Percentiles rank a stretch among this genome's conserved stretches.
These are phyloP conservation scores for Quercus suber DNA, from an alignment of 306 rosid species.

Conservation along the genomic window DNA sequence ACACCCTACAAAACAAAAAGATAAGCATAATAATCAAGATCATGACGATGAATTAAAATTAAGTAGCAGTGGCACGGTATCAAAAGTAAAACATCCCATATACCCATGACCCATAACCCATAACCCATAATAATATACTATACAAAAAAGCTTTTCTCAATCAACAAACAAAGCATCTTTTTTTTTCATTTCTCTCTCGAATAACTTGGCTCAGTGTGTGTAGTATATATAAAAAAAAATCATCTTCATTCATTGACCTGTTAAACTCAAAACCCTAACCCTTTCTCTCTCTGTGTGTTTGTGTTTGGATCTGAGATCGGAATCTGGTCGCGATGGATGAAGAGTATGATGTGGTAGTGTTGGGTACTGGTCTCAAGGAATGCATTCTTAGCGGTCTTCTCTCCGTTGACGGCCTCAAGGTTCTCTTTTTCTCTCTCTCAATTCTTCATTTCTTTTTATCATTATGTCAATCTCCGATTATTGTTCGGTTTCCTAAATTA, in stretches of 20 bases:
- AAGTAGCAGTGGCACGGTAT: no score
- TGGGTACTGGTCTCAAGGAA: constrained; percentile 95
- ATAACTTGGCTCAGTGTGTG: no score
- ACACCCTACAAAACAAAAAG: no score
- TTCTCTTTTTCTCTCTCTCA: background rate
- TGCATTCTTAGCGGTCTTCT: constrained; percentile 99
- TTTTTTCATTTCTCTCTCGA: background rate
- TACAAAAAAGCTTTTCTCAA: background rate
- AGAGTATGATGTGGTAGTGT: constrained; percentile 83
- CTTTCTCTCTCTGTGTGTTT: background rate
- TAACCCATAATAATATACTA: no score
- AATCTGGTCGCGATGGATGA: constrained; percentile 61
- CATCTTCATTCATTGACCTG: background rate
- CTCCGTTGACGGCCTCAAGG: constrained; percentile 99
- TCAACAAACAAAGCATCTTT: constrained; percentile 6
- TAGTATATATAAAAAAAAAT: no score
- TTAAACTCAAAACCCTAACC: constrained; percentile 2
- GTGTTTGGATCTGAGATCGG: background rate
- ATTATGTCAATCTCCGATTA: background rate
- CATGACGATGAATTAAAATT: no score
- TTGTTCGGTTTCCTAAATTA: background rate
- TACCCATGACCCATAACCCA: no score
- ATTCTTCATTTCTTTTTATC: background rate
- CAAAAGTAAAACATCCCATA: no score
- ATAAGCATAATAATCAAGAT: no score